Conservation (phyloP, 768 basidiomycete genomes). For the Boletus subparvulus region DNA sequence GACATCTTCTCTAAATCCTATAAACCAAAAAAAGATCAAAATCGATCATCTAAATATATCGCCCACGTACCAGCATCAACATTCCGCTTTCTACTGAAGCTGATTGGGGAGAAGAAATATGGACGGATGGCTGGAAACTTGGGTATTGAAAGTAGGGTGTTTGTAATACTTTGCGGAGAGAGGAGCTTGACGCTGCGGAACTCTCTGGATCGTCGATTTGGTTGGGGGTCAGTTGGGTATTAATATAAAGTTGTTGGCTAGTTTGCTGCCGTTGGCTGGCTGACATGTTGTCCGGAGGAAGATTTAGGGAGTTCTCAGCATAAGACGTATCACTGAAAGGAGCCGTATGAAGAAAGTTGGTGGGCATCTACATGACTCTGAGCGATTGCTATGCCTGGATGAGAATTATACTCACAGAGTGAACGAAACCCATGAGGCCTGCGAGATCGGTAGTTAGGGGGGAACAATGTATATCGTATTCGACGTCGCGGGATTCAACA, state of each 20-base stretch:
- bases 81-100: slow-evolving; percentile 1
- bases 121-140: background rate
- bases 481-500: background rate
- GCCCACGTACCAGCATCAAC: slow-evolving; percentile 10
- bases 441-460: background rate
- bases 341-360: background rate
- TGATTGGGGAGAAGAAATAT: slow-evolving; percentile 10
- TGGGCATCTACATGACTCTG: slow-evolving; percentile 8
- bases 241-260: slow-evolving; percentile 16
- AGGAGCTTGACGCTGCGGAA: slow-evolving; percentile 19
- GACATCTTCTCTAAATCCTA: slow-evolving; percentile 12
- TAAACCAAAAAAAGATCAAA: background rate
- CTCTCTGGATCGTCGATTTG: slow-evolving; percentile 8
- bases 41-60: background rate
- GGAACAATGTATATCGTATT: background rate
- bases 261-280: slow-evolving; percentile 6
- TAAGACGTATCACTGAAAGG: background rate
- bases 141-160: slow-evolving; percentile 12
- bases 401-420: slow-evolving; percentile 13
- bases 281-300: background rate
- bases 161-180: background rate
- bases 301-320: background rate
- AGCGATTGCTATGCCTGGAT: background rate
- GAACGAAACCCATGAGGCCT: background rate
- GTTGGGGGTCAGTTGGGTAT: slow-evolving; percentile 16